Conservation (phyloP, 1,284 basidiomycete genomes). For the Inonotus obliquus region DNA sequence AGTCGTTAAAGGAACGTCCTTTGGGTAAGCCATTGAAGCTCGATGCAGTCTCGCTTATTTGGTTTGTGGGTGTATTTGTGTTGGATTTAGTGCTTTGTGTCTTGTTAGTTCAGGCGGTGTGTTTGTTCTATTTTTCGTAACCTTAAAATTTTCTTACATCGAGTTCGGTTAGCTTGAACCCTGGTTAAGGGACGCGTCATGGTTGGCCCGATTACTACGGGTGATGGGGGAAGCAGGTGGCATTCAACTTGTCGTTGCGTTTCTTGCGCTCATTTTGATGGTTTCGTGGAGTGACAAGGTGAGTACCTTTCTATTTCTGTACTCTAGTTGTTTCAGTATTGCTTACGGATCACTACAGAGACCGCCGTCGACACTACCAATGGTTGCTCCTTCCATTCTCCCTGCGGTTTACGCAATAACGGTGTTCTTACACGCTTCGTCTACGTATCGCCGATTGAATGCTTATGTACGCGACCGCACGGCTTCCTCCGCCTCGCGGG, state of each 20-base stretch:
- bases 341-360: background rate
- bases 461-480: background rate
- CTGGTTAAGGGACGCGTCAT: background rate
- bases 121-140: background rate
- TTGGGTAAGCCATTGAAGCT: slow-evolving; percentile 2
- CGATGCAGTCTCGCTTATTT: slow-evolving; percentile 6
- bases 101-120: background rate
- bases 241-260: slow-evolving; percentile 5
- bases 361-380: slow-evolving; percentile 1
- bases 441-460: background rate
- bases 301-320: slow-evolving; percentile 2
- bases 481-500: background rate
- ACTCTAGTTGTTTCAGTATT: background rate
- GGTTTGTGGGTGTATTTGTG: slow-evolving; percentile 9
- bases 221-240: slow-evolving; percentile 13
- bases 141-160: background rate
- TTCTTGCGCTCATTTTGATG: slow-evolving; percentile 11
- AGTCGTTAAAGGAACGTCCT: slow-evolving; percentile 5
- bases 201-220: slow-evolving; percentile 1
- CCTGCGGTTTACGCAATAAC: slow-evolving; percentile 16
- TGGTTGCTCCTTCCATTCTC: slow-evolving; percentile 11
- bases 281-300: slow-evolving; percentile 6
- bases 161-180: background rate
- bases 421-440: slow-evolving; percentile 7
- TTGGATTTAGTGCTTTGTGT: slow-evolving; percentile 8